Conservation (phyloP, 1,284 basidiomycete genomes). For the Tetrapyrgos nigripes region DNA sequence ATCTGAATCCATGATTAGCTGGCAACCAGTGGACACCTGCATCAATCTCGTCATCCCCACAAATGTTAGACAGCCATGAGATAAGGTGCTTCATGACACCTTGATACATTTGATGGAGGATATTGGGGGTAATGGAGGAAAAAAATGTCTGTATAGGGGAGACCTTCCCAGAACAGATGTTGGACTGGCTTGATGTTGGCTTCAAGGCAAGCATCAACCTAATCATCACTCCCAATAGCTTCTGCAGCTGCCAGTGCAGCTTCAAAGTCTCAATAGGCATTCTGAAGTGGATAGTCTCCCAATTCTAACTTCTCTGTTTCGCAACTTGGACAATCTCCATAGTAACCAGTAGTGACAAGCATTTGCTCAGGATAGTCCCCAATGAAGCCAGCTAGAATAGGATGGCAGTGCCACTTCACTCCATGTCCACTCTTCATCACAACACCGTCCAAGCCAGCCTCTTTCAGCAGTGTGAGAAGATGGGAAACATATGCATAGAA, state of each 20-base stretch:
- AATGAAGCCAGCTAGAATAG: slow-evolving; percentile 27
- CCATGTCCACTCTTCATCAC: slow-evolving; percentile 34
- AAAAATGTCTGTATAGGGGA: slow-evolving; percentile 43
- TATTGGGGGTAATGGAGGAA: slow-evolving; percentile 44
- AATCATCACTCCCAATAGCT: background rate
- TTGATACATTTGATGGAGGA: slow-evolving; percentile 50
- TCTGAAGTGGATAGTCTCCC: background rate
- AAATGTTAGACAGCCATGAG: slow-evolving; percentile 24
- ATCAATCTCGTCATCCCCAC: background rate
- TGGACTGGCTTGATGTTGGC: background rate
- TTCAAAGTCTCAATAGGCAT: background rate
- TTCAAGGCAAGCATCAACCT: background rate
- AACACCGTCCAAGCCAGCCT: slow-evolving; percentile 21
- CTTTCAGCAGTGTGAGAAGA: slow-evolving; percentile 34
- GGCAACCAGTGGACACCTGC: too few relatives aligned
- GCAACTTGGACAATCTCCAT: background rate
- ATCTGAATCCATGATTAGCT: slow-evolving; percentile 18
- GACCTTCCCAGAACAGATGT: slow-evolving; percentile 13
- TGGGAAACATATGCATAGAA: slow-evolving; percentile 37
- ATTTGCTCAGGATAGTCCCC: slow-evolving; percentile 30
- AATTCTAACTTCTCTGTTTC: slow-evolving; percentile 17
- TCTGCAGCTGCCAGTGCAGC: background rate
- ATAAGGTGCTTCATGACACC: too few relatives aligned
- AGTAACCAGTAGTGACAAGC: slow-evolving; percentile 26
- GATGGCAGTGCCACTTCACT: slow-evolving; percentile 25